Percentiles rank a stretch among this genome's conserved stretches.
phyloP scores from a whole-genome alignment of 208 protist species.

The Entamoeba moshkovskii region DNA sequence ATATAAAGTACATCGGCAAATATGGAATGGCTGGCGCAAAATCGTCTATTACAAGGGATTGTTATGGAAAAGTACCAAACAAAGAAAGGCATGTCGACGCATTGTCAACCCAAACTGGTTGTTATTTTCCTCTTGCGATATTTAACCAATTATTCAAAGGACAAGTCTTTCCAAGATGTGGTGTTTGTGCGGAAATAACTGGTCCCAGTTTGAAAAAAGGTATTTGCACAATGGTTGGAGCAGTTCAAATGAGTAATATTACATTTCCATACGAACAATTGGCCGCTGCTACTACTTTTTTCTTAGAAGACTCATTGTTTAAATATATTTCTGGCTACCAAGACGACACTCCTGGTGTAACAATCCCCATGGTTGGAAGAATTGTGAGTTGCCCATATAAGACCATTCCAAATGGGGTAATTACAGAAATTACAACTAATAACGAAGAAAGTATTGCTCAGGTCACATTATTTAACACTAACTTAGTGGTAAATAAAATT shows the following conservation, averaged over 20 bases:
- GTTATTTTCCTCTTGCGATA: neutral
- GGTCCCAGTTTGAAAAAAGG: neutral
- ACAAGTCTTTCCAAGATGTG: neutral
- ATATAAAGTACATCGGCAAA: neutral
- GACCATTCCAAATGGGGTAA: neutral
- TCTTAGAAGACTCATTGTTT: neutral
- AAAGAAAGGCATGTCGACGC: neutral
- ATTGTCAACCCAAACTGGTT: neutral
- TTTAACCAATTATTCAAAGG: neutral
- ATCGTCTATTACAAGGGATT: neutral
- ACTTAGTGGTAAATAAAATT: neutral
- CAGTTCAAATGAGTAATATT: neutral
- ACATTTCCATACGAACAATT: neutral
- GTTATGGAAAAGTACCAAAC: neutral
- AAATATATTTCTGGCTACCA: neutral
- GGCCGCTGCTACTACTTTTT: neutral
- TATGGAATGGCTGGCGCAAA: neutral
- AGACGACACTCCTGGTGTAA: neutral
- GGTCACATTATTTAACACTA: neutral
- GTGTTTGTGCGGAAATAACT: neutral
- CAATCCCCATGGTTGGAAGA: neutral
- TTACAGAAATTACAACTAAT: neutral
- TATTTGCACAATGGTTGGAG: neutral
- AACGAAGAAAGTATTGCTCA: neutral
- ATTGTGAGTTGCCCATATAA: neutral